These are phyloP conservation scores for Trichosporon sp. DNA, from an alignment of 1,284 basidiomycete genomes.

Conservation along the genomic window DNA sequence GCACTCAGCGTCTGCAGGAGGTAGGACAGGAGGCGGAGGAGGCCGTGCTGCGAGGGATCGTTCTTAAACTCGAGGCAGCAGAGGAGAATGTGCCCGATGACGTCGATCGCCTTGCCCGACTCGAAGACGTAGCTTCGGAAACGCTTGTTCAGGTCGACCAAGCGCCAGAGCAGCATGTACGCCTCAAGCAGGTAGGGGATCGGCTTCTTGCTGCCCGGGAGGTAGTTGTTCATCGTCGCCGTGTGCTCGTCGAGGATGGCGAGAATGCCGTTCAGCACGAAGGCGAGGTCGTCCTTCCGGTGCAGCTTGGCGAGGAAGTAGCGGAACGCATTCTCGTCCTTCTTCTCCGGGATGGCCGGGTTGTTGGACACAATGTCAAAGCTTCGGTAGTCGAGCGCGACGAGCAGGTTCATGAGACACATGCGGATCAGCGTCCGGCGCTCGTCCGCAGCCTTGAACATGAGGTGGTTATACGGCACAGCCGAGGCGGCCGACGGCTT, in stretches of 20 bases:
- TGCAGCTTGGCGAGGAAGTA: constrained; percentile 92
- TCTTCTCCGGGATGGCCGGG: constrained; percentile 33
- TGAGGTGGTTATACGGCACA: constrained; percentile 82
- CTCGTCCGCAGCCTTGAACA: constrained; percentile 79
- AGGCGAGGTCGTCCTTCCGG: constrained; percentile 80
- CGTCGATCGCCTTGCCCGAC: constrained; percentile 72
- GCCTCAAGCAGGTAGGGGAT: constrained; percentile 78
- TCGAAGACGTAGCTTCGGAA: constrained; percentile 78
- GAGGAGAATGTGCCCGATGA: constrained; percentile 75
- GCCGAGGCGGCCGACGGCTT: constrained; percentile 59
- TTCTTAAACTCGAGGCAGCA: constrained; percentile 83
- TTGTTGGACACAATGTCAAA: constrained; percentile 24
- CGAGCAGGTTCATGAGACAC: constrained; percentile 73
- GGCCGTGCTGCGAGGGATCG: constrained; percentile 89
- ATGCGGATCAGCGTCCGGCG: constrained; percentile 69
- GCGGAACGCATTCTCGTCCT: constrained; percentile 80
- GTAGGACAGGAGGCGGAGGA: constrained; percentile 86
- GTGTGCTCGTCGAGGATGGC: constrained; percentile 74
- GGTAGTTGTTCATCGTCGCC: constrained; percentile 69
- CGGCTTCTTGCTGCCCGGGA: constrained; percentile 79
- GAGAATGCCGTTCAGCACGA: constrained; percentile 73
- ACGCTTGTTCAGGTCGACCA: constrained; percentile 91
- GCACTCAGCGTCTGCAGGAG: constrained; percentile 88
- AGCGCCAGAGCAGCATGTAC: constrained; percentile 83
- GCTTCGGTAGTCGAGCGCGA: constrained; percentile 78